Base-by-base conservation (phyloP, 306 rosid species). In the Quillaja saponaria region DNA sequence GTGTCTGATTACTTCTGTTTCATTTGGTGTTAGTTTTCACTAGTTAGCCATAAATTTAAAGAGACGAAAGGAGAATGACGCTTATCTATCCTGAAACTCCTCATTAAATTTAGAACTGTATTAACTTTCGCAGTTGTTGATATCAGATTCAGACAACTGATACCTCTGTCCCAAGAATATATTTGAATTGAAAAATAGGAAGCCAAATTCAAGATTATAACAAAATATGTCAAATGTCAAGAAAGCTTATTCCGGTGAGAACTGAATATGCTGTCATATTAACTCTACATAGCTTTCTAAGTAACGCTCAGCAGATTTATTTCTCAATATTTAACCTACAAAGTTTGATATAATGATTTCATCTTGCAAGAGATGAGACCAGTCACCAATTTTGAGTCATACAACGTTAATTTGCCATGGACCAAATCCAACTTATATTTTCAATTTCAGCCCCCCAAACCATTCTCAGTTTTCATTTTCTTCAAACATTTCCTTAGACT, bases 381-480 rank as follows among this genome's bases (percentile, higher is more conserved):
- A 7, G 52, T 21, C 18, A 14, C 18, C 21, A 47, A 33, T 16
- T 15, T 5, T 41, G 50, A 18, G 19, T 42, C n/a, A 38, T n/a
- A 7, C 51, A 57, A 42, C 34, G 7, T 17, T 50, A 44, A 48
- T 34, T 72, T 6, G 0, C 8, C 2, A 5, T 21, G 6, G 14
- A 10, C 52, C 21, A 10, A 48, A 12, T 48, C 28, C 21, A 20
- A 15, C 14, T 15, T 7, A 17, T 15, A 17, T 20, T 15, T 10
- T 48, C 15, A 17, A 48, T 5, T 48, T 16, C 7, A 48, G 19
- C 6, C 38, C 5, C 34, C 31, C 12, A 46, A 52, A 64, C 18
- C 62, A 34, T 63, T 63, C 40, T 63, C 49, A 13, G 7, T 49
- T 52, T 40, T 51, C 15, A 21, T 53, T 34, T n/a, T 42, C 15